Conservation (phyloP, 805 yeast species). For the Metschnikowia gelsemii region DNA sequence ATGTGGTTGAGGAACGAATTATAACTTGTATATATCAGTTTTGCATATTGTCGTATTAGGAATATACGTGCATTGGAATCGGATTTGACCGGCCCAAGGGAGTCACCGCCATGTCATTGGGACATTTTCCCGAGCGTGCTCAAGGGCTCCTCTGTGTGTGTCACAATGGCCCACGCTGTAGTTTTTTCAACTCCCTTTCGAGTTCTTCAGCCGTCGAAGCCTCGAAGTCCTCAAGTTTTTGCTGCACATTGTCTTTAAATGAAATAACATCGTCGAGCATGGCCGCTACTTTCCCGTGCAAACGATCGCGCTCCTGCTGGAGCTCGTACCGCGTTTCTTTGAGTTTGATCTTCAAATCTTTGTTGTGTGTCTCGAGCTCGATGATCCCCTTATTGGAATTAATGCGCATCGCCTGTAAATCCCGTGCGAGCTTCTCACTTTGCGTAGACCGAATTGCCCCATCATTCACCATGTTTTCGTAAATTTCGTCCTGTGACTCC, state of each 20-base stretch:
- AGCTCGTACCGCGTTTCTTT: conserved; percentile 51
- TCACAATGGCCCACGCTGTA: background rate
- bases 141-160: too few species aligned
- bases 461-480: conserved; percentile 54
- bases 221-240: conserved; percentile 60
- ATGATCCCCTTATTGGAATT: conserved; percentile 50
- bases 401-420: conserved; percentile 48
- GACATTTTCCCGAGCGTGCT: too few species aligned
- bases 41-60: conserved; percentile 8
- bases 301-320: conserved; percentile 43
- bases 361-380: conserved; percentile 46
- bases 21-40: conserved; percentile 21
- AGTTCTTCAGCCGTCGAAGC: conserved; percentile 43
- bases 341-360: conserved; percentile 51
- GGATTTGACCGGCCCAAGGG: background rate
- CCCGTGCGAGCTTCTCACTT: conserved; percentile 61
- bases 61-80: conserved; percentile 6
- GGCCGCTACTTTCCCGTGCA: conserved; percentile 54
- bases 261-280: conserved; percentile 59
- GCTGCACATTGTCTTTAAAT: conserved; percentile 68
- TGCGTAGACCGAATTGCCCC: conserved; percentile 57
- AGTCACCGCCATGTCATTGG: too few species aligned
- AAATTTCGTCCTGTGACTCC: conserved; percentile 53
- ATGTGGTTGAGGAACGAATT: conserved; percentile 64
- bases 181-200: conserved; percentile 16